These are phyloP conservation scores for Amanita polypyramis DNA, from an alignment of 768 basidiomycete species.

Conservation along the genomic window DNA sequence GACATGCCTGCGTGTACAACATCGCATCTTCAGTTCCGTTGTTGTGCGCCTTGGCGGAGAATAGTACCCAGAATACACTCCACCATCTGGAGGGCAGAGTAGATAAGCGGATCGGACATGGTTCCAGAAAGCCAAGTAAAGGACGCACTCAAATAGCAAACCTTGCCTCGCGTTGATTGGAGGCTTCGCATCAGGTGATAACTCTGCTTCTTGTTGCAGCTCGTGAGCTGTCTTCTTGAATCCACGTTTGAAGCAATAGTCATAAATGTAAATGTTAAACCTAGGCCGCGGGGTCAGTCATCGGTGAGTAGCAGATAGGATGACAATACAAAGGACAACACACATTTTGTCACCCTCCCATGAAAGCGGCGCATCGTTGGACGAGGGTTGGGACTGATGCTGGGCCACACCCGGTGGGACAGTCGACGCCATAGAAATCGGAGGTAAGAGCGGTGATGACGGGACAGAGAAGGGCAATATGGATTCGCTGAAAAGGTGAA, in stretches of 20 bases:
- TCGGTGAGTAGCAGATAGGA: not conserved
- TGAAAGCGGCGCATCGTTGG: conserved; percentile 26
- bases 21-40: conserved; percentile 60
- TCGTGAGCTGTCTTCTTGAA: conserved; percentile 64
- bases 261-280: conserved; percentile 86
- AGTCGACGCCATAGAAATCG: conserved; percentile 5
- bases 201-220: conserved; percentile 56
- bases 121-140: conserved; percentile 6
- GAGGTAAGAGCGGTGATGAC: conserved; percentile 4
- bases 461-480: conserved; percentile 5
- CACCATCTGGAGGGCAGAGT: conserved; percentile 51
- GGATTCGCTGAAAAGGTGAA: conserved; percentile 1
- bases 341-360: conserved; percentile 88
- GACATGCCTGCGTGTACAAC: conserved; percentile 56
- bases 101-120: not conserved
- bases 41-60: conserved; percentile 68
- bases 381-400: conserved; percentile 13
- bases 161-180: conserved; percentile 82
- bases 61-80: conserved; percentile 84
- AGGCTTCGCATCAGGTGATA: conserved; percentile 49
- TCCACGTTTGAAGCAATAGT: conserved; percentile 76
- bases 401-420: conserved; percentile 7
- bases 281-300: conserved; percentile 23
- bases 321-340: conserved; percentile 16
- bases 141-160: conserved; percentile 66